Base-by-base conservation (phyloP, 768 basidiomycete species). In the Suillus spraguei region DNA sequence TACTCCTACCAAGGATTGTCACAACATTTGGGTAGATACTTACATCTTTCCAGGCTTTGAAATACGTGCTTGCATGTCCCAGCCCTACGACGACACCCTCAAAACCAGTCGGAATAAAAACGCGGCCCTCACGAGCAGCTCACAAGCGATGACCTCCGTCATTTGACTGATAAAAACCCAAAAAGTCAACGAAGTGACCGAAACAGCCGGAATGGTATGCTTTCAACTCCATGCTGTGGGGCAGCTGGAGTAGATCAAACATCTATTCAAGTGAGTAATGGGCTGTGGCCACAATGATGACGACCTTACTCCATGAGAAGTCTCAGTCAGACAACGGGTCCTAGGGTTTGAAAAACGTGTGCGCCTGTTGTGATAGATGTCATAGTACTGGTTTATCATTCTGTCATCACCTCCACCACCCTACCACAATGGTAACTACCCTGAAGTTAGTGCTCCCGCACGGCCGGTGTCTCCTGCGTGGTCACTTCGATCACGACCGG, bases 271-370 rank as follows among this genome's bases (percentile, higher is more conserved):
- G 87, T 83, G 87, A 61, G 82, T 86, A 69, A 66, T 35, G 53
- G 65, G 65, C 28, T 69, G 67, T 68, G 69, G 32, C 72, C 70
- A 76, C 24, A 84, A 87, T 13, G 83, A 86, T 0, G 87, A 87
- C 3, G 92, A 89, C 24, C 78, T 91, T 1, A 77, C 79, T 95
- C 38, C 89, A 95, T 68, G 91, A 86, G n/a, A 89, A 87, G n/a
- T 81, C 82, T 24, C 74, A 84, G 66, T 90, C 87, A 14, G 92
- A 93, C 67, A 88, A 88, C 38, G 93, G 87, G 5, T 99, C 86
- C 72, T 96, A 98, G 70, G 95, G 95, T 0, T 75, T 99, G 61
- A 96, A 98, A 79, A 98, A 99, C 69, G 95, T 98, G 24, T 85
- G 97, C 28, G 95, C 91, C 1, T 95, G 93, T 73, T 95, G 92